phyloP scores from a whole-genome alignment of 164 flowering plant species.

The Kalanchoe fedtschenkoi region DNA sequence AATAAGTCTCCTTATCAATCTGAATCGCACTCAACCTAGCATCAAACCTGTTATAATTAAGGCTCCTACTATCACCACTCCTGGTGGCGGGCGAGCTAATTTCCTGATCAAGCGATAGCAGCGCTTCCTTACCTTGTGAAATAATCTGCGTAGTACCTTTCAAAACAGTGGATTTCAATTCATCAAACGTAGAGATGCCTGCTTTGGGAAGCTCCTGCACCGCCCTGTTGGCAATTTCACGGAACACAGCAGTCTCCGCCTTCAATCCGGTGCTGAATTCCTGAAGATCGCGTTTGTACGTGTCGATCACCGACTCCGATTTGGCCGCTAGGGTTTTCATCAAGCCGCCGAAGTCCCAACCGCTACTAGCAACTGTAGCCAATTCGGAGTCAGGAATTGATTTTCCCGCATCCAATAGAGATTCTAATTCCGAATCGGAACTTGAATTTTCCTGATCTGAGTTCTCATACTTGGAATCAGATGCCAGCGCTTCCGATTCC shows the following conservation, averaged over 20 bases:
- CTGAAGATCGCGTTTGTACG: constrained; percentile 46
- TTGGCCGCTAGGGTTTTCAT: constrained; percentile 23
- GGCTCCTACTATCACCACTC: constrained; percentile 17
- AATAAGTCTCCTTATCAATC: constrained; percentile 38
- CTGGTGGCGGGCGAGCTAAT: constrained; percentile 25
- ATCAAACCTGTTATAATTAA: constrained; percentile 56
- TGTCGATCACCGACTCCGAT: constrained; percentile 49
- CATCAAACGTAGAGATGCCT: constrained; percentile 32
- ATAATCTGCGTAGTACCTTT: constrained; percentile 45
- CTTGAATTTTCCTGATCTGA: neutral
- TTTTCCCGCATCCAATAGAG: constrained; percentile 7
- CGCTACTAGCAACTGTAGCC: constrained; percentile 6
- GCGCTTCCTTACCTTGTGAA: constrained; percentile 38
- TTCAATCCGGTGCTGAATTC: constrained; percentile 46
- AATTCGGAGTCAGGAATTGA: constrained; percentile 2
- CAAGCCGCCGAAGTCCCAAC: constrained; percentile 34
- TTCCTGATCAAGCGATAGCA: constrained; percentile 23
- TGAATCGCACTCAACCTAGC: constrained; percentile 38
- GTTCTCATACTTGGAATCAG: constrained; percentile 8
- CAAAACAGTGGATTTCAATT: constrained; percentile 25
- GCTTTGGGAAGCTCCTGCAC: constrained; percentile 35
- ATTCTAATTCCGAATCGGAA: constrained; percentile 1
- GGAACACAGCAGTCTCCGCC: constrained; percentile 35
- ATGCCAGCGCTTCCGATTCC: constrained; percentile 12
- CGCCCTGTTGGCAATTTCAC: constrained; percentile 27